Percentiles rank a stretch among this genome's conserved stretches.
These are phyloP conservation scores for Stenocarpella maydis DNA, from an alignment of 2,329 filamentous ascomycete species.

Conservation along the genomic window DNA sequence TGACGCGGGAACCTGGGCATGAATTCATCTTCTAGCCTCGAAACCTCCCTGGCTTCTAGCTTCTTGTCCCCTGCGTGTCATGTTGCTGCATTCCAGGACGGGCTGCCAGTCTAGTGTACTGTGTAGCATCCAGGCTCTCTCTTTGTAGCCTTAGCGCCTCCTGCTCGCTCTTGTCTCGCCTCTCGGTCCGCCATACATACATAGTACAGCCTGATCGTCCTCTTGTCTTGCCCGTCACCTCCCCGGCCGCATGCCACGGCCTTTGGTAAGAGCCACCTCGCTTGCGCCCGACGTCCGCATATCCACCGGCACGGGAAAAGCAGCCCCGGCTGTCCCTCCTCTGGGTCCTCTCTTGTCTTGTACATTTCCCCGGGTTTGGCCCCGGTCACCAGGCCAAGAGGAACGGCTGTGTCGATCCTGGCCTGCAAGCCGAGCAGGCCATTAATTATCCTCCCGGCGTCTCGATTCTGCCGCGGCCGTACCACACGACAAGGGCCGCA, in stretches of 20 bases:
- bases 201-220: background rate
- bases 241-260: background rate
- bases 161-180: conserved; percentile 27
- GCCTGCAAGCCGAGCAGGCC: conserved; percentile 6
- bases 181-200: background rate
- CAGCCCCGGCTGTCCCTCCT: background rate
- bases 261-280: conserved; percentile 7
- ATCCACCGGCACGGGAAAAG: background rate
- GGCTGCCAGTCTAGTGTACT: conserved; percentile 5
- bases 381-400: background rate
- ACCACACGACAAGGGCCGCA: background rate
- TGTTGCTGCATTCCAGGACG: conserved; percentile 22
- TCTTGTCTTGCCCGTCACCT: background rate
- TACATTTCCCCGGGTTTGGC: background rate
- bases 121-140: conserved; percentile 25
- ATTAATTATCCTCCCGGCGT: conserved; percentile 7
- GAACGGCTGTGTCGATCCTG: conserved; percentile 8
- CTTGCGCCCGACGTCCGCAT: conserved; percentile 15
- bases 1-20: background rate
- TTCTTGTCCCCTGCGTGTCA: conserved; percentile 9
- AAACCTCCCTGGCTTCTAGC: background rate
- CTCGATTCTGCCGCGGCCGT: background rate
- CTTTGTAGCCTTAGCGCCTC: conserved; percentile 28
- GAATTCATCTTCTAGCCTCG: conserved; percentile 11
- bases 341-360: background rate